Base-by-base conservation (phyloP, 352 stramenopile species). In the Thalassiosira delicatula region DNA sequence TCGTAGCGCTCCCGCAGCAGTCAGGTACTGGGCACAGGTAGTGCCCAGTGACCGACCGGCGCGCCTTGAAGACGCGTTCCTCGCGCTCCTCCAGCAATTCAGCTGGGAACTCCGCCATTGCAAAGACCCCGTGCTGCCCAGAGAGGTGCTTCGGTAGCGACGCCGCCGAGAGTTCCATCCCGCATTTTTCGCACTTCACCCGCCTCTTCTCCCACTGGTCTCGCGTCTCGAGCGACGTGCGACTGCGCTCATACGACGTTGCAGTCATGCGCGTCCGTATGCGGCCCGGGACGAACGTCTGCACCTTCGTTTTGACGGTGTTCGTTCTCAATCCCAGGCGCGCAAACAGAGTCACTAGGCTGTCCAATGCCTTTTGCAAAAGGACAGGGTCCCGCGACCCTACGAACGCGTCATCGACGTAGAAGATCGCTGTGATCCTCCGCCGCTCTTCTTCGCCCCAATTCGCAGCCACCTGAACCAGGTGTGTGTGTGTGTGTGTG, bases 281-380 rank as follows among this genome's bases (percentile, higher is more conserved):
- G 19, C 49, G 67, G 3, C 68, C 68, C 1, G 53, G 68, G 0
- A 76, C 25, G 35, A 53, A 76, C 1, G 23, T 49, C 68, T 69
- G 67, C 17, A 32, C 33, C 44, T 69, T 56, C 1, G 21, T 66
- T 25, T 70, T 77, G 5, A 29, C 21, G 25, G 42, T 32, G 32
- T 77, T 70, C 1, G 59, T 62, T 4, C 35, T 0, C 0, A 79
- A 23, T 21, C 63, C 53, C 1, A 81, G n/a, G 11, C 32, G 19
- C 27, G 69, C 37, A 61, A 81, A 81, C 1, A 74, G 40, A 14
- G 2, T 42, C 4, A 51, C 53, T 23, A 81, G 25, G 27, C 56
- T 40, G 32, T 51, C 37, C 12, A 69, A 46, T 27, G 72, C 53
- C 5, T 17, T 0, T 46, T 75, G 27, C 9, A 62, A 9, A 12